Base-by-base conservation (phyloP, 2,329 filamentous ascomycete genomes). In the Cadophora luteo-olivacea region DNA sequence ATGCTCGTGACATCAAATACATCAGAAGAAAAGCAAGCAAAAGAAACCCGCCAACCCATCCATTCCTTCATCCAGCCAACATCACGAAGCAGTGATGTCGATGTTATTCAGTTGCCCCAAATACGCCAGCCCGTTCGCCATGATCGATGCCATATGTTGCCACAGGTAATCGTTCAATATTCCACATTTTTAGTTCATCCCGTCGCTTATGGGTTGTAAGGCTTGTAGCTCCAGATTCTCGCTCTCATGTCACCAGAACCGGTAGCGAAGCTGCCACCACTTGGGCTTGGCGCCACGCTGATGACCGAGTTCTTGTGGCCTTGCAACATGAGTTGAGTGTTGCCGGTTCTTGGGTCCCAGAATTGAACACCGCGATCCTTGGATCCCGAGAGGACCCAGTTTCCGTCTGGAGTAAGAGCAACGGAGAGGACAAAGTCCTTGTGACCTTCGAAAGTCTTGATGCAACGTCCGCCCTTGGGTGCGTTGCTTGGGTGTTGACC, bases 251-350 rank as follows among this genome's bases (percentile, higher is more conserved):
- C 96, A 76, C 96, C 96, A 74, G 94, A 97, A 70, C 96, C 96
- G 5, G 96, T 99, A 51, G 96, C 96, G 79, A 99, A 99, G 78
- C 93, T 91, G 72, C 90, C 89, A 68, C 94, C 94, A 55, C 71
- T 74, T 19, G 96, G 96, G 80, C 94, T 97, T 25, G 96, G 96
- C 0, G 96, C 95, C 64, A 99, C 96, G 2, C 94, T 97, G 76
- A 98, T 98, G 75, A 99, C 96, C 12, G 93, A 97, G 82, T 98
- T 98, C 86, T 98, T 98, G 80, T 99, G 96, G 32, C 96, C 96
- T 81, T 98, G 96, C 70, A 99, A 87, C 96, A 98, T 98, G 79
- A 99, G 91, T 82, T 98, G 95, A 0, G 95, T 97, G 73, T 92
- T 91, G 45, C 95, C 96, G 24, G 94, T 97, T 76, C 91, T 88